Conservation (phyloP, 805 yeast genomes). For the Wickerhamiella lipophila region DNA sequence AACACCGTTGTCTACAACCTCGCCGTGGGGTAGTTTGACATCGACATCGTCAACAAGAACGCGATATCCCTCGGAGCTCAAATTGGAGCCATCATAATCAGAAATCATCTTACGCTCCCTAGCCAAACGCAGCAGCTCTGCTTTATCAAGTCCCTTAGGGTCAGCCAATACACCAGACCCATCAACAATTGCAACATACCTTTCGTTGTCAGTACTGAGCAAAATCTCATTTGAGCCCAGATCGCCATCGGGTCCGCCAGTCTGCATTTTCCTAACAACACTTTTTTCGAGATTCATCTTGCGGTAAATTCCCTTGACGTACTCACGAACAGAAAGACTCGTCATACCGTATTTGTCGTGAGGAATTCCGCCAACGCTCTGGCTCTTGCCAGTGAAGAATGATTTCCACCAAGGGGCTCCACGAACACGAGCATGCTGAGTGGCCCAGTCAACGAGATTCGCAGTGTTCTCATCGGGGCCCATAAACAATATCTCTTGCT, state of each 20-base stretch:
- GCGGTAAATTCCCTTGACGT: constrained; percentile 75
- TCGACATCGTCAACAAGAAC: constrained; percentile 80
- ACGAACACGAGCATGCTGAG: constrained; percentile 77
- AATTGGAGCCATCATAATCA: constrained; percentile 49
- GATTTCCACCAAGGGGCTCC: constrained; percentile 99
- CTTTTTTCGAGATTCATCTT: constrained; percentile 51
- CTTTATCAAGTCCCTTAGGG: constrained; percentile 74
- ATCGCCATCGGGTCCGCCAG: constrained; percentile 99
- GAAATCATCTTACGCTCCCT: constrained; percentile 61
- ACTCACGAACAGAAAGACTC: constrained; percentile 82
- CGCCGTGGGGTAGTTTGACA: constrained; percentile 63
- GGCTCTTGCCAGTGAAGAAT: constrained; percentile 91
- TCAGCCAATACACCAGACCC: constrained; percentile 94
- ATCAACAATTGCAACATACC: constrained; percentile 79
- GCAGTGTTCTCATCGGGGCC: constrained; percentile 99
- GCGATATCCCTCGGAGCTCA: constrained; percentile 64
- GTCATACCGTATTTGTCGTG: constrained; percentile 99
- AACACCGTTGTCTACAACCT: constrained; percentile 66
- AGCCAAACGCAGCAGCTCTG: constrained; percentile 70
- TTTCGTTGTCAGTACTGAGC: constrained; percentile 56
- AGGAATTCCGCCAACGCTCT: constrained; percentile 89
- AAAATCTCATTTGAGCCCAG: constrained; percentile 90
- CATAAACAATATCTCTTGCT: constrained; percentile 84
- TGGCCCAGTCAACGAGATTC: constrained; percentile 92
- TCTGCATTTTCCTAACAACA: constrained; percentile 68